Evolutionary conservation across 768 basidiomycete genomes (phyloP), one percentile per base, ranked within the genome.

Genomic region (Krasilnikovozyma curviuscula): DNA sequence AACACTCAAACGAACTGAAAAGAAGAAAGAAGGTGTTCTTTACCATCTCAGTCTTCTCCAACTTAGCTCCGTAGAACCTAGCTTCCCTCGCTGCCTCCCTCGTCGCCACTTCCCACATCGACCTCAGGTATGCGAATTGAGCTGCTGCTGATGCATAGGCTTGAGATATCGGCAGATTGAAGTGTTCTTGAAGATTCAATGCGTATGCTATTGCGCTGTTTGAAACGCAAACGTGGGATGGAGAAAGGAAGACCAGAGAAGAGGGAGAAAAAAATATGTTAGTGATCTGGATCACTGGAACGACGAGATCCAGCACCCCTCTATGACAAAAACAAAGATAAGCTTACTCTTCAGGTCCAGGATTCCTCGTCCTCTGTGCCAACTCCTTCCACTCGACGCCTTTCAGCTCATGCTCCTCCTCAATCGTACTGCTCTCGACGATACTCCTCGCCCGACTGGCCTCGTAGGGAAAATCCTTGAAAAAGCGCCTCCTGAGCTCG

Each of bases 401-500:
- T 29, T 60, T 64, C 2, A 81, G 59, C 14, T 71, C 70, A 57
- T 79, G 74, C 35, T 72, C 68, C 18, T 70, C 66, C 58, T 73
- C 70, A 42, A 83, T 69, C 16, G 29, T 37, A 13, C 55, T 59
- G 14, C 70, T 71, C 66, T 98, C 93, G 0, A 83, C 74, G 44
- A 98, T 62, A 10, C 73, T 77, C 8, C 70, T 69, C 2, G 85
- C 77, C 35, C 89, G 71, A 65, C 89, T 82, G 2, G 85, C 80
- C 67, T 98, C 89, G 60, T 93, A 93, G 7, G 93, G 88, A 62
- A 93, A 89, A 68, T 98, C 93, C 34, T 71, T 70, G 69, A 89
- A 97, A 71, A 98, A 97, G 62, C 83, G 83, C 46, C 76, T 71
- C 30, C 93, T 77, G 49, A 97, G 68, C 53, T 73, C 70, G 63